Evolutionary conservation across 441 rosid species (phyloP).

Genomic region (Arabidopsis hybrid): DNA sequence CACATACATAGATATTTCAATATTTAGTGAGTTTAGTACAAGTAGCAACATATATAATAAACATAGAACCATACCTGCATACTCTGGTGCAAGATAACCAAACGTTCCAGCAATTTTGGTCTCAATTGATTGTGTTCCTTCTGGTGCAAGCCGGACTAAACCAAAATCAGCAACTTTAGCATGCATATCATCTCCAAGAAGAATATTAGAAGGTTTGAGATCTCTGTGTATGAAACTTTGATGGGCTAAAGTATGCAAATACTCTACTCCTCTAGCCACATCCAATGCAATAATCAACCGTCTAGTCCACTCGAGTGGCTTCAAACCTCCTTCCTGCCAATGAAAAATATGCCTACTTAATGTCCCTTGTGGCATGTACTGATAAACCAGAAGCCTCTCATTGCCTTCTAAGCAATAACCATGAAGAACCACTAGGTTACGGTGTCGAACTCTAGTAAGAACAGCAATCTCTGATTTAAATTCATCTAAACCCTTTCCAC

Average conservation of each 20-base stretch:
- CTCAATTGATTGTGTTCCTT: constrained; percentile 36
- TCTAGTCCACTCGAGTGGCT: constrained; percentile 41
- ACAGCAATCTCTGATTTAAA: constrained; percentile 48
- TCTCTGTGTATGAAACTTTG: constrained; percentile 49
- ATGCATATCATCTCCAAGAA: constrained; percentile 47
- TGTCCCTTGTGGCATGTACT: constrained; percentile 47
- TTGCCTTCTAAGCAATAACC: constrained; percentile 43
- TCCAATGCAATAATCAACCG: constrained; percentile 46
- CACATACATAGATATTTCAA: neutral
- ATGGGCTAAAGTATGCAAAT: constrained; percentile 44
- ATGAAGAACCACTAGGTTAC: constrained; percentile 38
- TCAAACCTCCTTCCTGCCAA: constrained; percentile 33
- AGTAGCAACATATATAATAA: neutral
- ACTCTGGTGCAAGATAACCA: constrained; percentile 50
- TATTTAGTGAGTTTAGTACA: constrained; percentile 17
- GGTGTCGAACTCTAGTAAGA: constrained; percentile 41
- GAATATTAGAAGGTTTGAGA: constrained; percentile 45
- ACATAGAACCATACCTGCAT: constrained; percentile 32
- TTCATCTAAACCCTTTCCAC: constrained; percentile 40
- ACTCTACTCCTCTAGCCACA: constrained; percentile 45
- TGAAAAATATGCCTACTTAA: constrained; percentile 42
- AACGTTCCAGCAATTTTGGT: constrained; percentile 44
- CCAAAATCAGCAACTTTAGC: constrained; percentile 49
- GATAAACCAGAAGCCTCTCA: constrained; percentile 46
- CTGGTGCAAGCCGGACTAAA: constrained; percentile 42